Conservation (phyloP, 345 rosid species). For the Eucalyptus paniculata region DNA sequence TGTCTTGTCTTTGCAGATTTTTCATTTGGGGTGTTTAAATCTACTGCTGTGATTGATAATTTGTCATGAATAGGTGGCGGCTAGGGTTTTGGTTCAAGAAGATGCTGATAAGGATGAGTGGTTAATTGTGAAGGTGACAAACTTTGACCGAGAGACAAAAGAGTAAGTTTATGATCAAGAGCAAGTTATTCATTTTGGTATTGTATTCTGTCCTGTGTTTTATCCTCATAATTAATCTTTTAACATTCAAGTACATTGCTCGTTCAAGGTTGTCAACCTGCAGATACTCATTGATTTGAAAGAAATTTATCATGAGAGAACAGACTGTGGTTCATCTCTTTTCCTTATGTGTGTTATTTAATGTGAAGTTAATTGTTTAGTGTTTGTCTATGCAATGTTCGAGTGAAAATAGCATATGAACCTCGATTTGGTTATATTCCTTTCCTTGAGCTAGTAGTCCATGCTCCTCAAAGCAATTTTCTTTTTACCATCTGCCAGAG, state of each 20-base stretch:
- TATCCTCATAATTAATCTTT: background rate
- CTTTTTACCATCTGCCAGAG: background rate
- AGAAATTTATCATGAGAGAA: background rate
- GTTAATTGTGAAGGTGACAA: conserved; percentile 86
- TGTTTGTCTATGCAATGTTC: background rate
- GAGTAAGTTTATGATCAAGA: conserved; percentile 45
- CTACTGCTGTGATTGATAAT: background rate
- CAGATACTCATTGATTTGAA: background rate
- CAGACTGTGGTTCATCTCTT: background rate
- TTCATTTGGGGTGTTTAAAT: background rate
- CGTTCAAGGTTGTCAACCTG: background rate
- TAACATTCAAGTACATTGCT: background rate
- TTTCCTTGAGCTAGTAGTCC: background rate
- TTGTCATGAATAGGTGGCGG: conserved; percentile 59
- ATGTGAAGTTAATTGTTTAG: background rate
- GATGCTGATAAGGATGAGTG: conserved; percentile 89
- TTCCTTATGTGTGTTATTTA: background rate
- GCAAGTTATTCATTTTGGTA: background rate
- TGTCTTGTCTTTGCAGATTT: background rate
- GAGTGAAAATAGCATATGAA: background rate
- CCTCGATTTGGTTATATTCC: background rate
- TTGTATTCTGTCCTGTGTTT: background rate
- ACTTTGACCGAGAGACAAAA: conserved; percentile 80
- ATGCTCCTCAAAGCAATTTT: background rate
- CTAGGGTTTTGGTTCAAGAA: conserved; percentile 68